phyloP scores from a whole-genome alignment of 2,329 filamentous ascomycete genomes.

The Calonectria pteridis region DNA sequence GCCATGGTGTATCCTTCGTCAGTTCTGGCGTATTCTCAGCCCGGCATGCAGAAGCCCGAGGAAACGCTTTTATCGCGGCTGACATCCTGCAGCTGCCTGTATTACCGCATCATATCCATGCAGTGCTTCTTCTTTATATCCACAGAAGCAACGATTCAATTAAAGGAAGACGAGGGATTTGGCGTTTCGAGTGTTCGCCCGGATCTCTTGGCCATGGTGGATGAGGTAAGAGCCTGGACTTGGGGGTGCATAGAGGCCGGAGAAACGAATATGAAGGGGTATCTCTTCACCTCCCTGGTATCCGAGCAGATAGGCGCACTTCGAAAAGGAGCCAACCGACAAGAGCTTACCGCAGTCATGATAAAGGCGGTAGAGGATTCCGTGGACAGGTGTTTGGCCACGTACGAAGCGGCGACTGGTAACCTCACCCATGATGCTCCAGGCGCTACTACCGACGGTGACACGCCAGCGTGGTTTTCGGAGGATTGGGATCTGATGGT shows the following conservation, averaged over 20 bases:
- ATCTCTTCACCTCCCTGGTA: conserved; percentile 52
- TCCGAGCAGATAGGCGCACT: conserved; percentile 57
- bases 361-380: conserved; percentile 54
- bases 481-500: conserved; percentile 46
- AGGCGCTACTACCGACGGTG: background rate
- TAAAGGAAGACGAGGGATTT: conserved; percentile 56
- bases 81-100: conserved; percentile 53
- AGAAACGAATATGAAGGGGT: conserved; percentile 68
- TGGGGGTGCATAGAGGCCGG: conserved; percentile 58
- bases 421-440: conserved; percentile 5
- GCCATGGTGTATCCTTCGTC: conserved; percentile 48
- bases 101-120: conserved; percentile 53
- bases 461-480: conserved; percentile 20
- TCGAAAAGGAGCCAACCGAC: conserved; percentile 48
- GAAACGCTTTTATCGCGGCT: conserved; percentile 54
- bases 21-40: background rate
- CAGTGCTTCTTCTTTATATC: conserved; percentile 54
- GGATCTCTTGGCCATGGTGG: conserved; percentile 58
- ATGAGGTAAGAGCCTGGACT: conserved; percentile 56
- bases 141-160: conserved; percentile 55
- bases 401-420: conserved; percentile 50
- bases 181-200: conserved; percentile 50
- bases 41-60: background rate
- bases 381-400: conserved; percentile 46
- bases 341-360: conserved; percentile 50